Conservation (phyloP, 2,329 filamentous ascomycete genomes). For the Paraphoma sp. region DNA sequence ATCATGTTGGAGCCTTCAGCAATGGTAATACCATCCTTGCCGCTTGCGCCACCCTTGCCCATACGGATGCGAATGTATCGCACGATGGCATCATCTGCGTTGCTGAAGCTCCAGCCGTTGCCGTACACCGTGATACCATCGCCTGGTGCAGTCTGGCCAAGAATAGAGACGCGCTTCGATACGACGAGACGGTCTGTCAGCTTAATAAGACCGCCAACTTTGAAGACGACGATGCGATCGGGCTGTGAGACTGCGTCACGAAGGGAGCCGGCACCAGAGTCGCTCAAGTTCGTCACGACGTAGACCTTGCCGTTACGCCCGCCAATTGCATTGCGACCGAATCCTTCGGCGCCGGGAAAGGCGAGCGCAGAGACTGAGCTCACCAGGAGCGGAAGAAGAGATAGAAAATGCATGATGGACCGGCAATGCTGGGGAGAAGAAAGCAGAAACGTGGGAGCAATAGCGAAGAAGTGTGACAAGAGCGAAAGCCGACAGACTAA, state of each 20-base stretch:
- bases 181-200: slow-evolving; percentile 57
- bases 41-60: slow-evolving; percentile 58
- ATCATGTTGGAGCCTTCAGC: slow-evolving; percentile 62
- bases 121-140: slow-evolving; percentile 61
- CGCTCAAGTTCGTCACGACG: slow-evolving; percentile 58
- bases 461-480: neutral
- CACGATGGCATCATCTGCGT: slow-evolving; percentile 60
- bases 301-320: slow-evolving; percentile 57
- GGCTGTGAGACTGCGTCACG: slow-evolving; percentile 58
- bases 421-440: neutral
- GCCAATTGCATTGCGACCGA: slow-evolving; percentile 56
- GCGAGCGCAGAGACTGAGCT: slow-evolving; percentile 40
- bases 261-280: slow-evolving; percentile 57
- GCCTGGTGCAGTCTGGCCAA: slow-evolving; percentile 59
- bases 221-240: slow-evolving; percentile 59
- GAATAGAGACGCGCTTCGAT: slow-evolving; percentile 57
- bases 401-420: slow-evolving; percentile 19
- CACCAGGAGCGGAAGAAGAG: slow-evolving; percentile 22
- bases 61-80: slow-evolving; percentile 64
- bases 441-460: neutral
- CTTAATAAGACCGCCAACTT: slow-evolving; percentile 59
- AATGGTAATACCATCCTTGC: slow-evolving; percentile 63
- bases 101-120: slow-evolving; percentile 61
- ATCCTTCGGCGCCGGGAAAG: slow-evolving; percentile 60
- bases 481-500: too few species aligned